These are phyloP conservation scores for Cucumis melo DNA, from an alignment of 306 rosid genomes.

Conservation along the genomic window DNA sequence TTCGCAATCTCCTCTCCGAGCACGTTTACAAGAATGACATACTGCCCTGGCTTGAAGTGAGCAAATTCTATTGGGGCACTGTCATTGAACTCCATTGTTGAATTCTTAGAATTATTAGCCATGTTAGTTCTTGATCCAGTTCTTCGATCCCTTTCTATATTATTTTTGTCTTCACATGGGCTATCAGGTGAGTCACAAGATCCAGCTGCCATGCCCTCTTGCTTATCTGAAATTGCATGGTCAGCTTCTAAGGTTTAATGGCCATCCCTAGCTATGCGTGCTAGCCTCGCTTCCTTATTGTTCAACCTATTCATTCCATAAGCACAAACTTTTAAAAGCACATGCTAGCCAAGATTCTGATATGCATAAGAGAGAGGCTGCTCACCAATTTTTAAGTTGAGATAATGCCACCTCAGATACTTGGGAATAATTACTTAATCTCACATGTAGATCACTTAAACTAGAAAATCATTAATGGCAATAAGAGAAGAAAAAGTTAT, in stretches of 20 bases:
- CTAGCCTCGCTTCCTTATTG: constrained; percentile 87
- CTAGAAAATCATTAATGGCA: constrained; percentile 2
- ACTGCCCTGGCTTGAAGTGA: constrained; percentile 44
- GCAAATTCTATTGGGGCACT: constrained; percentile 23
- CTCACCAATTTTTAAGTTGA: constrained; percentile 91
- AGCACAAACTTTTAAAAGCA: constrained; percentile 3
- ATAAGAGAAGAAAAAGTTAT: background rate
- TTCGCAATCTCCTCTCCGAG: constrained; percentile 45
- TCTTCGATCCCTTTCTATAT: constrained; percentile 33
- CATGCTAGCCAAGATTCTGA: background rate
- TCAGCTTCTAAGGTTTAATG: constrained; percentile 38
- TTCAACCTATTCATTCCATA: constrained; percentile 58
- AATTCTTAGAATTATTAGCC: constrained; percentile 16
- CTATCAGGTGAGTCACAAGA: constrained; percentile 33
- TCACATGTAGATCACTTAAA: constrained; percentile 23
- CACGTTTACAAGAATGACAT: constrained; percentile 28
- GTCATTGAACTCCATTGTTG: constrained; percentile 21
- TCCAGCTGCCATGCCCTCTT: constrained; percentile 24
- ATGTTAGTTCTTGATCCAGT: constrained; percentile 15
- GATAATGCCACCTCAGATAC: constrained; percentile 79
- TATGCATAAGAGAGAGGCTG: background rate
- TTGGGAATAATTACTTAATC: no score
- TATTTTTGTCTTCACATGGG: constrained; percentile 31
- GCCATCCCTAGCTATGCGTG: constrained; percentile 62
- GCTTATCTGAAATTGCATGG: constrained; percentile 35